These are phyloP conservation scores for Spathaspora passalidarum DNA, from an alignment of 805 yeast genomes.

Conservation along the genomic window DNA sequence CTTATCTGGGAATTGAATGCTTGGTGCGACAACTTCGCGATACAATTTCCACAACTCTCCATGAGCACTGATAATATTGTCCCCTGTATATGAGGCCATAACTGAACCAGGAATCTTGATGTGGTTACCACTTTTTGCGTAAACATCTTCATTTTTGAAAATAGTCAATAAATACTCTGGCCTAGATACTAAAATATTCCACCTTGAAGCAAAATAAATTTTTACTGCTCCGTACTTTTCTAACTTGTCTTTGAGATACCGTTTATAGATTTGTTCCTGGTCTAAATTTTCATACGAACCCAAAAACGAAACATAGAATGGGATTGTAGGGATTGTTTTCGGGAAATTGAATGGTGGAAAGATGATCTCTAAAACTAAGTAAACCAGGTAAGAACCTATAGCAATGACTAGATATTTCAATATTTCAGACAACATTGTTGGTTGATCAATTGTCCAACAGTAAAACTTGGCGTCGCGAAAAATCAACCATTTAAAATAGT, in stretches of 20 bases:
- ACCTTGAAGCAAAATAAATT: constrained; percentile 56
- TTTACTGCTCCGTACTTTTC: constrained; percentile 58
- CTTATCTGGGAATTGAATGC: constrained; percentile 48
- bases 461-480: not conserved
- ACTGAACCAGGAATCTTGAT: constrained; percentile 56
- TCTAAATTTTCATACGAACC: constrained; percentile 44
- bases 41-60: constrained; percentile 50
- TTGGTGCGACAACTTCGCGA: constrained; percentile 42
- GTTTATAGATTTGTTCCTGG: constrained; percentile 45
- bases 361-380: constrained; percentile 12
- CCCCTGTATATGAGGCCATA: constrained; percentile 55
- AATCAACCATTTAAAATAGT: not conserved
- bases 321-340: constrained; percentile 55
- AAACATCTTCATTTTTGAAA: constrained; percentile 47
- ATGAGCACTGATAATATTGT: constrained; percentile 58
- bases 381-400: not conserved
- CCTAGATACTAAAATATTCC: constrained; percentile 54
- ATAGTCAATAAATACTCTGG: constrained; percentile 47
- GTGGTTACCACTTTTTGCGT: constrained; percentile 60
- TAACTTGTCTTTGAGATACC: constrained; percentile 40
- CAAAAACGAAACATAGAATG: constrained; percentile 54
- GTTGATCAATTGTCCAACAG: not conserved
- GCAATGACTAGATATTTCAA: constrained; percentile 2
- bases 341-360: constrained; percentile 54
- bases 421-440: not conserved